phyloP scores from a whole-genome alignment of 2,329 filamentous ascomycete genomes.

The Pseudogymnoascus sp. region DNA sequence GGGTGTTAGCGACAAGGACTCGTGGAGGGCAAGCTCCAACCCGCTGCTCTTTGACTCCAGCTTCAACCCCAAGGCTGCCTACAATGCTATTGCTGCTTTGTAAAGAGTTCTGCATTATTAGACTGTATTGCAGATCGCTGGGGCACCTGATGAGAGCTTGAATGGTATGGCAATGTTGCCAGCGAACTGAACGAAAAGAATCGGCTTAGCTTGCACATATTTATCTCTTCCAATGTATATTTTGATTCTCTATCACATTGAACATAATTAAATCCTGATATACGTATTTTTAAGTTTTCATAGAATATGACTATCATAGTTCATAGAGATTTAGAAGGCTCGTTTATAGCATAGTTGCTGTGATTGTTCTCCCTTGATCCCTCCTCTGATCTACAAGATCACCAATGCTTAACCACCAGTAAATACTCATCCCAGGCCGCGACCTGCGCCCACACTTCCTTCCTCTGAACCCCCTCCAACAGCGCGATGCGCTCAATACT shows the following conservation, averaged over 20 bases:
- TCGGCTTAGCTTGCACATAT: not conserved
- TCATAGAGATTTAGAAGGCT: not conserved
- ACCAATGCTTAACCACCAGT: slow-evolving; percentile 65
- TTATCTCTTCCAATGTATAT: slow-evolving; percentile 3
- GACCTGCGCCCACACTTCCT: slow-evolving; percentile 64
- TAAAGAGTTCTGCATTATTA: not conserved
- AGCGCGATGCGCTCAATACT: slow-evolving; percentile 80
- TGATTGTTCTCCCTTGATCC: not conserved
- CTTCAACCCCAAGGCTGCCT: slow-evolving; percentile 45
- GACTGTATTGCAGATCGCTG: not conserved
- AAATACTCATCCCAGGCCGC: slow-evolving; percentile 62
- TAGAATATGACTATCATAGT: not conserved
- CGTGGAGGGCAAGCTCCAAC: slow-evolving; percentile 42
- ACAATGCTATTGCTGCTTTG: slow-evolving; percentile 31
- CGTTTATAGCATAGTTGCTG: not conserved
- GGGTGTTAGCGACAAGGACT: slow-evolving; percentile 44
- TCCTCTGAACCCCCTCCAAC: slow-evolving; percentile 80
- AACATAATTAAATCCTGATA: not conserved
- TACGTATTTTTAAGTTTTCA: not conserved
- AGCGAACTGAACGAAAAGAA: no score
- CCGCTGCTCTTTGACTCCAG: slow-evolving; percentile 48
- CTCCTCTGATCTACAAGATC: slow-evolving; percentile 10
- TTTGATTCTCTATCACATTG: not conserved
- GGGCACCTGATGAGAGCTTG: not conserved
- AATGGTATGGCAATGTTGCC: not conserved